Evolutionary conservation across 2,329 filamentous ascomycete species (phyloP).

Genomic region (Talaromyces albobiverticillius): DNA sequence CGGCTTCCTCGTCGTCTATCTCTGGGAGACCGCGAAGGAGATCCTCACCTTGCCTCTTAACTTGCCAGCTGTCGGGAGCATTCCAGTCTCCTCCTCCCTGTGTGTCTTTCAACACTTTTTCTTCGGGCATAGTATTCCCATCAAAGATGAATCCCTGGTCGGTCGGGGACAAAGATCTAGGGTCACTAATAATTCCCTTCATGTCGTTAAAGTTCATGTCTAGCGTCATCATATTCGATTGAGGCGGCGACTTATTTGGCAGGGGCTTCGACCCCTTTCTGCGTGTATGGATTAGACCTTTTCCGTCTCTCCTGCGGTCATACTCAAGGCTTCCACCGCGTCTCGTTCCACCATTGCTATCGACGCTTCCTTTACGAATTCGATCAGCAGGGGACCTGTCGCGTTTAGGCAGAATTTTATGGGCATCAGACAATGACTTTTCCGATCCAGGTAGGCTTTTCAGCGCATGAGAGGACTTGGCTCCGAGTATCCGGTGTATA

Average conservation of each 20-base stretch:
- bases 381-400: constrained; percentile 31
- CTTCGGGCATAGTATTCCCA: constrained; percentile 30
- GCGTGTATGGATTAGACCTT: constrained; percentile 29
- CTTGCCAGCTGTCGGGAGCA: constrained; percentile 94
- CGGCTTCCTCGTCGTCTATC: constrained; percentile 62
- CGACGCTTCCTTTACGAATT: constrained; percentile 35
- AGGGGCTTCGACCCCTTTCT: constrained; percentile 19
- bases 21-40: constrained; percentile 31
- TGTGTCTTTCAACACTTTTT: constrained; percentile 30
- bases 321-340: constrained; percentile 29
- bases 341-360: constrained; percentile 24
- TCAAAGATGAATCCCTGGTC: constrained; percentile 44
- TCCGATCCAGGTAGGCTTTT: constrained; percentile 30
- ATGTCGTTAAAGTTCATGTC: constrained; percentile 88
- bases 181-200: constrained; percentile 80
- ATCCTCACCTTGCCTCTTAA: constrained; percentile 59
- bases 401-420: constrained; percentile 25
- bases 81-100: constrained; percentile 65
- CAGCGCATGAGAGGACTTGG: constrained; percentile 37
- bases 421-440: constrained; percentile 27
- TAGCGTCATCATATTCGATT: constrained; percentile 68
- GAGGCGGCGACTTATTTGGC: constrained; percentile 24
- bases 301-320: constrained; percentile 39
- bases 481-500: constrained; percentile 53
- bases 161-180: constrained; percentile 67